phyloP scores from a whole-genome alignment of 768 basidiomycete genomes.

The Rhodotorula diobovata region DNA sequence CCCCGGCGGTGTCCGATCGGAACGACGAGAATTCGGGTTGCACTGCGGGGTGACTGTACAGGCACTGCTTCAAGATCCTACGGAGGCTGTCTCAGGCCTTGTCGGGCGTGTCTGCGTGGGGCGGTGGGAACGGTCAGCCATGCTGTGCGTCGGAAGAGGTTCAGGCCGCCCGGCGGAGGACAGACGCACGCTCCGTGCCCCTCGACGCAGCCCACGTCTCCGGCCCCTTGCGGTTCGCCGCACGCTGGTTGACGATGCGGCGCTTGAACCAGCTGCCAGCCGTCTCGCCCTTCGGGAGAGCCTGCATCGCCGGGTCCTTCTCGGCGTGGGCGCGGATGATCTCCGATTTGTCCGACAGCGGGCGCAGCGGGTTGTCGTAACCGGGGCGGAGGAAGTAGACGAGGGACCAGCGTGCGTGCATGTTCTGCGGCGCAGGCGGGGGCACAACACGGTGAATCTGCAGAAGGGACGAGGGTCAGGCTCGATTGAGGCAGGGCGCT shows the following conservation, averaged over 20 bases:
- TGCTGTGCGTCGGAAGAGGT: not conserved
- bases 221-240: constrained; percentile 33
- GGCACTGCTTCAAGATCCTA: too few relatives aligned
- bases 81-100: not conserved
- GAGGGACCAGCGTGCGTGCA: constrained; percentile 24
- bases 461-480: too few relatives aligned
- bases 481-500: not conserved
- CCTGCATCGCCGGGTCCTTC: constrained; percentile 18
- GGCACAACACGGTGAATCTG: constrained; percentile 39
- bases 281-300: constrained; percentile 8
- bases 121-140: not conserved
- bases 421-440: constrained; percentile 21
- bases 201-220: constrained; percentile 26
- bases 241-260: constrained; percentile 11
- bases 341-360: constrained; percentile 6
- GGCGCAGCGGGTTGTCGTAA: constrained; percentile 18
- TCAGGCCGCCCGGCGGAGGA: too few relatives aligned
- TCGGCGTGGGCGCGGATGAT: constrained; percentile 11
- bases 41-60: too few relatives aligned
- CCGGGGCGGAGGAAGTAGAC: constrained; percentile 37
- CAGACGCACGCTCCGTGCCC: constrained; percentile 34
- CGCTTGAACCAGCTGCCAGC: constrained; percentile 31
- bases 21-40: too few relatives aligned
- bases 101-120: not conserved
- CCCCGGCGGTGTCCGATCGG: too few relatives aligned